Base-by-base conservation (phyloP, 2,329 filamentous ascomycete species). In the Microdochium nivale region DNA sequence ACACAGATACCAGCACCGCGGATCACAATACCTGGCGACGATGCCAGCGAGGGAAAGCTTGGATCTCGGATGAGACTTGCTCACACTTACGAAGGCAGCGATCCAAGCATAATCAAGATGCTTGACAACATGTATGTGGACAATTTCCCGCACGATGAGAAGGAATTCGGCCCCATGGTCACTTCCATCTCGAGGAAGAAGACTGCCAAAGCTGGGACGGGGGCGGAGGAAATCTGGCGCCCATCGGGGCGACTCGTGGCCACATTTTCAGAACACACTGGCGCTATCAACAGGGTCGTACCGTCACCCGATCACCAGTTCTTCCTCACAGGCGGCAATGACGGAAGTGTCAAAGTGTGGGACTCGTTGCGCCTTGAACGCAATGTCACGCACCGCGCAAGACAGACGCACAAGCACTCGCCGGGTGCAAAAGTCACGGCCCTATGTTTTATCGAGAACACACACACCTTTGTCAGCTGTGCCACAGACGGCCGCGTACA, bases 301-400 rank as follows among this genome's bases (percentile, higher is more conserved):
- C 81, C 90, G 8, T 86, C 94, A 1, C 90, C 92, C 0, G 94
- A 99, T 63, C 92, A 99, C 65, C 74, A 85, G 3, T 99, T 99
- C 70, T 99, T 99, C 67, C 79, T 96, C 52, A 97, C 94, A 1
- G 92, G 85, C 7, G 92, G 91, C 10, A 89, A 96, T 61, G 94
- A 99, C 67, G 89, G 94, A 2, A 83, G 81, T 7, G 88, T 96
- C 52, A 95, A 89, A 63, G 79, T 99, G 4, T 99, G 94, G 94
- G 94, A 99, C 69, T 87, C 90, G 25, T 84, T 84, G 25, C 81
- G 94, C 24, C 77, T 99, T 7, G 94, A 99, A 69, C 86, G 90
- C 46, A 97, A 96, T 64, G 83, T 97, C 49, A 87, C 88, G 0
- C 87, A 95, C 60, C 83, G 90, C 44, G 90, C 94, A 25, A 80